Base-by-base conservation (phyloP, 2,329 filamentous ascomycete genomes). In the Aureobasidium sp. region DNA sequence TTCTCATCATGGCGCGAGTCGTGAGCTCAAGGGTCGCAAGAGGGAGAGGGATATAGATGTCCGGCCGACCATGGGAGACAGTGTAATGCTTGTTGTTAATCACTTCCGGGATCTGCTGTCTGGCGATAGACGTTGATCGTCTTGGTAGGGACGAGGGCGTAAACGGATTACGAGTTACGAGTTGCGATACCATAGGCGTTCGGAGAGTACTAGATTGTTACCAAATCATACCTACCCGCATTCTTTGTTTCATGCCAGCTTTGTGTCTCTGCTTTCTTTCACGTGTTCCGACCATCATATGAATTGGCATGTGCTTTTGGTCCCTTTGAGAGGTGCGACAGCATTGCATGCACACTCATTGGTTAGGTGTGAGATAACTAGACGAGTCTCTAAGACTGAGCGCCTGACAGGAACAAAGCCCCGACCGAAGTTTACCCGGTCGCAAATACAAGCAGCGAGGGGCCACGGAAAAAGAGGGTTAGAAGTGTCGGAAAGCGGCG, bases 11-110 rank as follows among this genome's bases (percentile, higher is more conserved):
- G 20, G 14, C 9, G 8, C 11, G 29, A 11, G 45, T 15, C 9
- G 34, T 20, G 48, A 45, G 34, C 27, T 6, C 48, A 55, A 20
- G 39, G 4, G 37, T 7, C 39, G 29, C 29, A 53, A 41, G 27
- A 42, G 41, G 31, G 48, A 42, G 27, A 37, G 34, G 27, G 59
- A 61, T 29, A 17, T 44, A 15, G 59, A 61, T 8, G 45, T 48
- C 3, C 45, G 59, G 29, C 59, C 59, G 6, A 61, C 59, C 20
- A 52, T 61, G 48, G 59, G 47, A 22, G 59, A 61, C 39, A 53
- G 48, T 31, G 49, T 61, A 5, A 49, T 61, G 48, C 49, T 61
- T n/a, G 59, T 61, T 27, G 51, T 42, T 34, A 37, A 61, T 20
- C 48, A 55, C 20, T 45, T 61, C 17, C 27, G 48, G 25, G 41